These are phyloP conservation scores for Syzygium jambos DNA, from an alignment of 345 rosid species.

Conservation along the genomic window DNA sequence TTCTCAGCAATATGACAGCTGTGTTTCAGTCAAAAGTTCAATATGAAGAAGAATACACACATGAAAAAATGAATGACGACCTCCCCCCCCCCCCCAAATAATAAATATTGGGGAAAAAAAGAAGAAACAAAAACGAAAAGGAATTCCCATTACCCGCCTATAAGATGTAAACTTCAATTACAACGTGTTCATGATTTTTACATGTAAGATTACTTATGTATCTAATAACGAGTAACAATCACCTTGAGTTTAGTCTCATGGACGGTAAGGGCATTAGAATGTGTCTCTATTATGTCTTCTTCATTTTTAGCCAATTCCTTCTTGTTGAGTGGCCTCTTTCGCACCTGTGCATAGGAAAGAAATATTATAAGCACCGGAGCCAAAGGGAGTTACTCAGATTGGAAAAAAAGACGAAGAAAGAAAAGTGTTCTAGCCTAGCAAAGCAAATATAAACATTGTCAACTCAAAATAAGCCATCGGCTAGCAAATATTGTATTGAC, in stretches of 20 bases:
- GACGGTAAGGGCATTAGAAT: slow-evolving; percentile 65
- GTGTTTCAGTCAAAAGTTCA: background rate
- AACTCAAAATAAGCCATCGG: background rate
- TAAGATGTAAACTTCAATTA: background rate
- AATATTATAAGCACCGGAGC: background rate
- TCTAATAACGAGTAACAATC: background rate
- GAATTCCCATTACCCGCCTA: background rate
- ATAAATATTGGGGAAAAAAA: background rate
- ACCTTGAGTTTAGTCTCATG: slow-evolving; percentile 97
- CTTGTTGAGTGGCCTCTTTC: slow-evolving; percentile 94
- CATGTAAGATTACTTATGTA: background rate
- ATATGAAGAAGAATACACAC: background rate
- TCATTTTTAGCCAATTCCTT: slow-evolving; percentile 90
- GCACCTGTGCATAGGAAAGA: slow-evolving; percentile 46
- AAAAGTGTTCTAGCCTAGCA: background rate
- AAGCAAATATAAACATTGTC: background rate
- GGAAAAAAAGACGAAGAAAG: background rate
- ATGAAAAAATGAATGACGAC: background rate
- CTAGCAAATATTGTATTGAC: background rate
- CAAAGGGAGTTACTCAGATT: background rate
- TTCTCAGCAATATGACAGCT: background rate
- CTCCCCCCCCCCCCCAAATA: background rate
- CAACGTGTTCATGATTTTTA: background rate
- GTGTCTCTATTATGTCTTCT: slow-evolving; percentile 86
- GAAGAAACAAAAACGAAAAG: background rate